Evolutionary conservation across 164 flowering plant genomes (phyloP).

Genomic region (Malania oleifera): DNA sequence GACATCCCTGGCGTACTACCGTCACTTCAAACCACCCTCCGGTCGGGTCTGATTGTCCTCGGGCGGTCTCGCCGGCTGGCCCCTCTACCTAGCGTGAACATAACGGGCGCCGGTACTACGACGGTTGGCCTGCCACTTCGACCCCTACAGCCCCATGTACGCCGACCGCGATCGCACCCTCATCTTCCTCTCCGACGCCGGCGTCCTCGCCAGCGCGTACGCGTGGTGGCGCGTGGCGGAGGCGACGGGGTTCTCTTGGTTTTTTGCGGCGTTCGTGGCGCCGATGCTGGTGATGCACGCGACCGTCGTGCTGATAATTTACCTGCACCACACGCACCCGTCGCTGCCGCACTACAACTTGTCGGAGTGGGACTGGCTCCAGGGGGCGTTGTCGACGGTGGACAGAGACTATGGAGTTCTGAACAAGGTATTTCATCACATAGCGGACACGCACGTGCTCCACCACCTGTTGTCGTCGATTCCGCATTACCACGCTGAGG

Average conservation of each 20-base stretch:
- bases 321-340: conserved; percentile 83
- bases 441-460: conserved; percentile 77
- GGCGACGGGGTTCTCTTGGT: conserved; percentile 53
- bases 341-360: conserved; percentile 74
- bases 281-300: conserved; percentile 69
- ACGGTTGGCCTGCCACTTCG: conserved; percentile 78
- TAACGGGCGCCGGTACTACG: conserved; percentile 69
- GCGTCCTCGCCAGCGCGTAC: conserved; percentile 39
- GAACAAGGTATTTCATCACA: conserved; percentile 79
- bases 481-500: conserved; percentile 87
- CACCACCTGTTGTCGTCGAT: conserved; percentile 82
- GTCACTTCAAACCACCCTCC: conserved; percentile 64
- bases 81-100: conserved; percentile 68
- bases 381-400: conserved; percentile 78
- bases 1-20: conserved; percentile 43
- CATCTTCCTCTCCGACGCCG: conserved; percentile 61
- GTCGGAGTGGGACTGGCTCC: conserved; percentile 84
- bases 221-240: conserved; percentile 35
- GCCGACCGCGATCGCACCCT: conserved; percentile 56
- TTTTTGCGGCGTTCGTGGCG: conserved; percentile 45
- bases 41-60: conserved; percentile 50
- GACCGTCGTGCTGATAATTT: conserved; percentile 70
- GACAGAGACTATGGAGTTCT: conserved; percentile 76
- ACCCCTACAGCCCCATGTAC: conserved; percentile 76
- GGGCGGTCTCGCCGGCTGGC: conserved; percentile 70